These are phyloP conservation scores for Cytospora paraplurivora DNA, from an alignment of 2,329 filamentous ascomycete genomes.

Conservation along the genomic window DNA sequence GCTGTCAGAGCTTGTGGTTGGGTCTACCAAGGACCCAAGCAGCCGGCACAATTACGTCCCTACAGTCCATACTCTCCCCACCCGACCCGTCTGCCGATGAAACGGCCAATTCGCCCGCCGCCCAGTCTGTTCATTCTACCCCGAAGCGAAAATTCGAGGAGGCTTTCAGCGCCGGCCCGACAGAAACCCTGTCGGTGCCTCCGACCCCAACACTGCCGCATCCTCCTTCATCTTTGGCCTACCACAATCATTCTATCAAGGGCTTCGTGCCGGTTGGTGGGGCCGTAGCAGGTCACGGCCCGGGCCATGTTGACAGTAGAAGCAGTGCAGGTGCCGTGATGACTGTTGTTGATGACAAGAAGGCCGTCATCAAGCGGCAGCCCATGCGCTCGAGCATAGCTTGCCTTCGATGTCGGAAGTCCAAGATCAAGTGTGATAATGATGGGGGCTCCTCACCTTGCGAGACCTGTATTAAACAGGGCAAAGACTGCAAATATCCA, in stretches of 20 bases:
- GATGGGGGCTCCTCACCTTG: slow-evolving; percentile 71
- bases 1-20: slow-evolving; percentile 31
- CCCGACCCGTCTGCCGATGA: slow-evolving; percentile 46
- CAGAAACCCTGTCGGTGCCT: slow-evolving; percentile 34
- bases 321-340: slow-evolving; percentile 34
- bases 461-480: slow-evolving; percentile 71
- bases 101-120: slow-evolving; percentile 36
- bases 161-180: slow-evolving; percentile 38
- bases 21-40: slow-evolving; percentile 44
- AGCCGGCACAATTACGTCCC: slow-evolving; percentile 52
- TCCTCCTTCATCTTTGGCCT: slow-evolving; percentile 32
- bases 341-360: slow-evolving; percentile 44
- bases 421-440: slow-evolving; percentile 88
- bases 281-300: slow-evolving; percentile 14
- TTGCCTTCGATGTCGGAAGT: slow-evolving; percentile 73
- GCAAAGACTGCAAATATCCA: slow-evolving; percentile 74
- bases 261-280: slow-evolving; percentile 25
- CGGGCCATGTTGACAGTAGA: slow-evolving; percentile 35
- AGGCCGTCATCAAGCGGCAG: slow-evolving; percentile 47
- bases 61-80: slow-evolving; percentile 54
- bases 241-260: slow-evolving; percentile 27
- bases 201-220: slow-evolving; percentile 34
- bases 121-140: slow-evolving; percentile 34
- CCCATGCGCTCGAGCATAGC: slow-evolving; percentile 79
- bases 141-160: slow-evolving; percentile 44